Percentiles rank a stretch among this genome's conserved stretches.
Evolutionary conservation across 257 asterid genomes (phyloP).

Genomic region (Solanum etuberosum): DNA sequence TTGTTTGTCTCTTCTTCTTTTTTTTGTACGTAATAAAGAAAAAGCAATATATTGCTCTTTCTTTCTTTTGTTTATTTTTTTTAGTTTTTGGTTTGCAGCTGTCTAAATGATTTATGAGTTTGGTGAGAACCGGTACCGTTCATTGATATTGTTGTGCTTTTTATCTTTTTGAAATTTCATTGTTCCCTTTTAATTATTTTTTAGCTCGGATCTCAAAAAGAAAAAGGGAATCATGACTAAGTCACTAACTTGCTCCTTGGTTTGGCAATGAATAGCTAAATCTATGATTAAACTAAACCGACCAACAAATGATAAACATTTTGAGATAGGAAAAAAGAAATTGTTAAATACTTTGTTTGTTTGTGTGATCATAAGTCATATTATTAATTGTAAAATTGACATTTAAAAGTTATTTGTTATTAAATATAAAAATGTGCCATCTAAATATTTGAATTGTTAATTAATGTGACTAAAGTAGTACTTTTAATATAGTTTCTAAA

Average conservation of each 20-base stretch:
- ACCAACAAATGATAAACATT: not conserved
- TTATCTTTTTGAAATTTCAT: not conserved
- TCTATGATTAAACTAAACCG: not conserved
- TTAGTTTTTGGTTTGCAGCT: conserved; percentile 9
- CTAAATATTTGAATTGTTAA: not conserved
- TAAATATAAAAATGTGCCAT: not conserved
- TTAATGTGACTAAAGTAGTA: not conserved
- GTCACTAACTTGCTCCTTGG: not conserved
- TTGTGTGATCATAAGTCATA: too few relatives aligned
- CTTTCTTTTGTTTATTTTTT: not conserved
- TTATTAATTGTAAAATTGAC: too few relatives aligned
- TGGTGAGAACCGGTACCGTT: not conserved
- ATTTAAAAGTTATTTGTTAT: too few relatives aligned
- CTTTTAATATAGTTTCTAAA: not conserved
- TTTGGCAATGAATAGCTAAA: not conserved
- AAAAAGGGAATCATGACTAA: not conserved
- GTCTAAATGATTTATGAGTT: conserved; percentile 1
- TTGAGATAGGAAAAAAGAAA: not conserved
- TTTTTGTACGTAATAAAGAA: conserved; percentile 3
- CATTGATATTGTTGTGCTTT: not conserved
- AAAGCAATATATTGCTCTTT: not conserved
- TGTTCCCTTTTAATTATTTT: not conserved
- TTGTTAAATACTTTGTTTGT: not conserved
- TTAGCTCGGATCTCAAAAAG: not conserved
- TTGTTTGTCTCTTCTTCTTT: too few relatives aligned